Percentiles rank a stretch among this genome's conserved stretches.
phyloP scores from a whole-genome alignment of 1,284 basidiomycete species.

The Pseudozyma thailandica region DNA sequence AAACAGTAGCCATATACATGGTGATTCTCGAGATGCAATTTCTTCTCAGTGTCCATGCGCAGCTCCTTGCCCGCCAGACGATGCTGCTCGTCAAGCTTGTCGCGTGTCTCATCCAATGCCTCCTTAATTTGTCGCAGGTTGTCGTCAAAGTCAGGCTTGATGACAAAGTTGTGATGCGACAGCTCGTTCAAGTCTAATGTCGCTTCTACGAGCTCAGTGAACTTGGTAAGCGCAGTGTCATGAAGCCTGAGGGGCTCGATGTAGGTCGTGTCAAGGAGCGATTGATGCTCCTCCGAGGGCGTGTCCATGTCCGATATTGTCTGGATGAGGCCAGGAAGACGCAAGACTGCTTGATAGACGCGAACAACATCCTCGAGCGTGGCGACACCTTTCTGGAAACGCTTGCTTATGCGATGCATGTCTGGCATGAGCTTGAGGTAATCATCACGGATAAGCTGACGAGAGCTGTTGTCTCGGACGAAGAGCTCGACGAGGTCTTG shows the following conservation, averaged over 20 bases:
- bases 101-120: slow-evolving; percentile 78
- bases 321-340: slow-evolving; percentile 82
- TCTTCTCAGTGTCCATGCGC: slow-evolving; percentile 89
- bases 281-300: slow-evolving; percentile 21
- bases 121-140: slow-evolving; percentile 78
- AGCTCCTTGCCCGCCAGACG: slow-evolving; percentile 78
- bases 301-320: slow-evolving; percentile 70
- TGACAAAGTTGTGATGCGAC: slow-evolving; percentile 84
- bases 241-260: slow-evolving; percentile 48
- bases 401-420: slow-evolving; percentile 89
- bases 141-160: slow-evolving; percentile 90
- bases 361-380: slow-evolving; percentile 94
- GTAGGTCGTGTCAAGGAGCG: slow-evolving; percentile 53
- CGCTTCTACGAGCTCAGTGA: slow-evolving; percentile 92
- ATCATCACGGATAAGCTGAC: slow-evolving; percentile 82
- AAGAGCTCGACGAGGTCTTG: slow-evolving; percentile 82
- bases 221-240: slow-evolving; percentile 70
- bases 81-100: slow-evolving; percentile 87
- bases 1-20: slow-evolving; percentile 92
- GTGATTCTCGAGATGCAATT: slow-evolving; percentile 94
- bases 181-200: slow-evolving; percentile 92
- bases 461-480: slow-evolving; percentile 79
- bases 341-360: slow-evolving; percentile 78
- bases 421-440: slow-evolving; percentile 92
- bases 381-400: slow-evolving; percentile 86